Evolutionary conservation across 805 yeast genomes (phyloP), one percentile per base, ranked within the genome.

Genomic region (Candida schatavii): DNA sequence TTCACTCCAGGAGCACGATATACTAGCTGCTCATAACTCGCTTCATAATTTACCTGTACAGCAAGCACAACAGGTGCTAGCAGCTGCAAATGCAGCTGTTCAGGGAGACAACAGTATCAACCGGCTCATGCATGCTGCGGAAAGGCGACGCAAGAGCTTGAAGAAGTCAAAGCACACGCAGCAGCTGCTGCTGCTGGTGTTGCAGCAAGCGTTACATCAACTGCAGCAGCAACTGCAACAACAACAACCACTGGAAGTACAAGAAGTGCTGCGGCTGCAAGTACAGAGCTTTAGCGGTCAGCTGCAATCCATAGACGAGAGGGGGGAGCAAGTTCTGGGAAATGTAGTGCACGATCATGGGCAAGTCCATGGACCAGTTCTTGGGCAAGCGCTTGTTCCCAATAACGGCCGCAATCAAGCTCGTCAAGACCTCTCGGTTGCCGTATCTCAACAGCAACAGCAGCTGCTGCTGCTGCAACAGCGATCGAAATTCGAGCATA

Each of bases 61-160:
- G 18, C 65, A 58, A 37, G 58, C 61, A 3, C 66, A 61, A 23
- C 64, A 59, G 36, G 64, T 57, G 6, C 47, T 59, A 20, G 58
- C 60, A 0, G 58, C 60, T 9, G 58, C 60, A 3, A 51, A 53
- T 6, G 58, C 57, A 6, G 60, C 62, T 9, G 50, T 55, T 35
- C 50, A 47, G 28, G 42, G 36, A n/a, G 47, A 39, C 20, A 23
- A 15, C 15, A 45, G 40, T 21, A 30, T 38, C 11, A n/a, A 32
- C 11, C 18, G 13, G 13, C 27, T 23, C 11, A 11, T 11, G 27
- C 27, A 23, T 11, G 27, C 35, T 2, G 42, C 41, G 29, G 23
- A 42, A 21, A 43, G 38, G 36, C 30, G 39, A 25, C 32, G 41
- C 14, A 39, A 44, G 21, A 38, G 40, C 2, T 27, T 40, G 29